These are phyloP conservation scores for Aureobasidium uvarum DNA, from an alignment of 2,329 filamentous ascomycete species.

Conservation along the genomic window DNA sequence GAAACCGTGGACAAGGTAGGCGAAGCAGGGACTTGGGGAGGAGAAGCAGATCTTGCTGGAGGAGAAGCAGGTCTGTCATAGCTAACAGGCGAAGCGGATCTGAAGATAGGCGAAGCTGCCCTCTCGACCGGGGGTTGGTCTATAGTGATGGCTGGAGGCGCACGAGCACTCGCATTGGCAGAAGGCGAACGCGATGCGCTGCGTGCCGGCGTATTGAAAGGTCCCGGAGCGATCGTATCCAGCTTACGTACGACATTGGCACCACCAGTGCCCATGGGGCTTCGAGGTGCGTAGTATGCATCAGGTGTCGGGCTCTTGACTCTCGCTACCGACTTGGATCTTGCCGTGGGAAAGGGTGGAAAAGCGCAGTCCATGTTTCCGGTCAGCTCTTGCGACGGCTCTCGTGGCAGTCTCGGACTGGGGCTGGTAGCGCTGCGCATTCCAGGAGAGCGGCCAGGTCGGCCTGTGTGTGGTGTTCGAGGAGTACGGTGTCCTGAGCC, in stretches of 20 bases:
- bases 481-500: constrained; percentile 58
- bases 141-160: constrained; percentile 10
- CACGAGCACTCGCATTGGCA: not conserved
- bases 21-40: not conserved
- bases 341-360: constrained; percentile 51
- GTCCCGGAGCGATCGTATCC: constrained; percentile 61
- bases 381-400: constrained; percentile 47
- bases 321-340: constrained; percentile 32
- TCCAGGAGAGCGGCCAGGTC: constrained; percentile 40
- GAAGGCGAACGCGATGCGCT: constrained; percentile 5
- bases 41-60: not conserved
- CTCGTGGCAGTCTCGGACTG: constrained; percentile 36
- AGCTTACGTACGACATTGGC: constrained; percentile 55
- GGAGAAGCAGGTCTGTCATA: constrained; percentile 14
- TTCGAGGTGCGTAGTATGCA: constrained; percentile 44
- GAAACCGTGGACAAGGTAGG: constrained; percentile 13
- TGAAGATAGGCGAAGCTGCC: constrained; percentile 3
- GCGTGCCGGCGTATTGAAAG: constrained; percentile 51
- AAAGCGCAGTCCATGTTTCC: constrained; percentile 53
- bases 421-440: constrained; percentile 36
- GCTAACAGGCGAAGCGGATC: constrained; percentile 6
- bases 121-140: constrained; percentile 12
- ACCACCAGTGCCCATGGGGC: constrained; percentile 42
- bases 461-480: constrained; percentile 39
- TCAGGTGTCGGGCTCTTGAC: constrained; percentile 28